Conservation (phyloP, 179 eudicot genomes). For the Sideroxylon spinosum region DNA sequence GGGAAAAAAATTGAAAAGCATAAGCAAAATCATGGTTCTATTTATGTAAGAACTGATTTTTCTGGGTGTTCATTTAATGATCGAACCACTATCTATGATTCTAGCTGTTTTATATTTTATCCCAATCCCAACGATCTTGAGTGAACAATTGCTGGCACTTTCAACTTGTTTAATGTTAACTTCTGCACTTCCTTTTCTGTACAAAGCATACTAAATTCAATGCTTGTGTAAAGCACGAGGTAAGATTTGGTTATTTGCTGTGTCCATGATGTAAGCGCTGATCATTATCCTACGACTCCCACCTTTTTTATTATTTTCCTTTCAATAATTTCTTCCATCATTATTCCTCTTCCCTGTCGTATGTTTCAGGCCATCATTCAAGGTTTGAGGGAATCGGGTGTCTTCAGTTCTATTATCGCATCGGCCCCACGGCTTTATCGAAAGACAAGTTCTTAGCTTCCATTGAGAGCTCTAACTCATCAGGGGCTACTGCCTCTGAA, state of each 20-base stretch:
- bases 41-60: too few relatives aligned
- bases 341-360: slow-evolving; percentile 6
- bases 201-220: not conserved
- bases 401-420: slow-evolving; percentile 51
- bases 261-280: not conserved
- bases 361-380: slow-evolving; percentile 59
- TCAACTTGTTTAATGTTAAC: not conserved
- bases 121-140: not conserved
- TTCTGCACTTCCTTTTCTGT: not conserved
- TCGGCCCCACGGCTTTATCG: slow-evolving; percentile 45
- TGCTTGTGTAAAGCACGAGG: not conserved
- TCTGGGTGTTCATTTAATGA: too few relatives aligned
- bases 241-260: not conserved
- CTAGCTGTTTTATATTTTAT: not conserved
- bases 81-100: not conserved
- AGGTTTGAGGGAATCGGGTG: slow-evolving; percentile 71
- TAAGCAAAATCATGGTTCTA: too few relatives aligned
- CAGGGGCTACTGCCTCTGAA: slow-evolving; percentile 25
- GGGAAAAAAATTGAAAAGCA: too few relatives aligned
- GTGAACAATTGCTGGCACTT: not conserved
- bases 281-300: not conserved
- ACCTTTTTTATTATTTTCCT: not conserved
- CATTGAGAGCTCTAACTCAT: slow-evolving; percentile 43
- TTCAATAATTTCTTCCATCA: not conserved
- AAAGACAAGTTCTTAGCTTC: slow-evolving; percentile 53